A percentile compares a stretch with the other conserved stretches of the same genome.
Conservation (phyloP, 352 stramenopile genomes). For the Phytophthora citricola region DNA sequence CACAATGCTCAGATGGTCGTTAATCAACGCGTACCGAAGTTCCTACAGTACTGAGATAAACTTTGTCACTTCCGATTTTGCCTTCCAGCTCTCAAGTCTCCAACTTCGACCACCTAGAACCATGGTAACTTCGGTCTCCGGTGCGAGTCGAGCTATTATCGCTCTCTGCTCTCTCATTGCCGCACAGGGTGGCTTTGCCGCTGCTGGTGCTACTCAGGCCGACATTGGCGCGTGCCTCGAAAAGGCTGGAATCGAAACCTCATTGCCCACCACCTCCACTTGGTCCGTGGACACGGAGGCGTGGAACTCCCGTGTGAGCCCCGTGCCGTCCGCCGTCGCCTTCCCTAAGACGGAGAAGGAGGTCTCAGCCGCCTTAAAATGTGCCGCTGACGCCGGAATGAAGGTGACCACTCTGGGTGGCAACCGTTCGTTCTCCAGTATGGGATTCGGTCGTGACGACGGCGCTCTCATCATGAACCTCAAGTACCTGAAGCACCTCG, state of each 20-base stretch:
- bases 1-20: not conserved
- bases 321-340: conserved; percentile 27
- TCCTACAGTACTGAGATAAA: not conserved
- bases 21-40: not conserved
- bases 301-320: conserved; percentile 37
- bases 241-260: conserved; percentile 25
- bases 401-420: conserved; percentile 37
- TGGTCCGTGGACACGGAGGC: conserved; percentile 32
- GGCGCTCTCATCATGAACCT: conserved; percentile 36
- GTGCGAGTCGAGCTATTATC: conserved; percentile 24
- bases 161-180: conserved; percentile 36
- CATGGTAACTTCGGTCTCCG: conserved; percentile 27
- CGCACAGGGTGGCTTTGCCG: conserved; percentile 19
- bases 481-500: conserved; percentile 27
- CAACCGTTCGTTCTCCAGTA: conserved; percentile 40
- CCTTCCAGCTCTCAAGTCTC: conserved; percentile 15
- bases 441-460: conserved; percentile 37
- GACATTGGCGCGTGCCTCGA: conserved; percentile 23
- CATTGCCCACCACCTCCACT: conserved; percentile 30
- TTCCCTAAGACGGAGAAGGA: conserved; percentile 31
- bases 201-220: not conserved
- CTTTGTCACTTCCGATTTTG: conserved; percentile 25
- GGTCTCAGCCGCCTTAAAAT: conserved; percentile 29
- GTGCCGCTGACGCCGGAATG: conserved; percentile 23
- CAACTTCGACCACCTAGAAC: conserved; percentile 21